Percentiles rank a stretch among this genome's conserved stretches.
Conservation (phyloP, 768 basidiomycete species). For the Trametes meyenii region DNA sequence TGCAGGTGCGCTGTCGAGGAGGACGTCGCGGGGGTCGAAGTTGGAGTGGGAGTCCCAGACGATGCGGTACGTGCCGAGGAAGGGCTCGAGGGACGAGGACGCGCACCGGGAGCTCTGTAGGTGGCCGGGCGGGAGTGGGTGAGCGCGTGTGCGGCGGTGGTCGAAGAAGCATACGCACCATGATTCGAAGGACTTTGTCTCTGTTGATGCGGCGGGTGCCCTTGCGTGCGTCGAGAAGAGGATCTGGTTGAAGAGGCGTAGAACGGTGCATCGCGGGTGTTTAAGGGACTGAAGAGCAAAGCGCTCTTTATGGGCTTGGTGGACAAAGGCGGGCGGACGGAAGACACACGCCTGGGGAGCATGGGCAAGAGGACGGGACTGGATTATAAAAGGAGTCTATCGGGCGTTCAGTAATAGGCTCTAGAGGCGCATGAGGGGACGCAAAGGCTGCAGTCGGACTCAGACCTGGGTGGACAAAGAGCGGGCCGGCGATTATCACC, state of each 20-base stretch:
- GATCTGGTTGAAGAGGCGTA: not conserved
- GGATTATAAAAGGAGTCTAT: not conserved
- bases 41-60: slow-evolving; percentile 23
- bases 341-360: not conserved
- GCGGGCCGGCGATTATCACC: not conserved
- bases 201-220: not conserved
- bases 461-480: slow-evolving; percentile 3
- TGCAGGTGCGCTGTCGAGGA: not conserved
- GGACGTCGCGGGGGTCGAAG: slow-evolving; percentile 16
- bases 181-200: not conserved
- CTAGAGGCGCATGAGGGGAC: slow-evolving; percentile 5
- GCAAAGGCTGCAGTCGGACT: not conserved
- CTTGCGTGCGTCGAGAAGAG: not conserved
- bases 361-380: slow-evolving; percentile 5
- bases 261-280: slow-evolving; percentile 2
- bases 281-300: slow-evolving; percentile 8
- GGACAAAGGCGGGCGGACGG: slow-evolving; percentile 1
- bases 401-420: slow-evolving; percentile 8
- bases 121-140: not conserved
- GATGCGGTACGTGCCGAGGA: slow-evolving; percentile 24
- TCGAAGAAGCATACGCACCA: not conserved
- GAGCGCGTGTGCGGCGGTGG: not conserved
- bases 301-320: slow-evolving; percentile 5
- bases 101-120: slow-evolving; percentile 8
- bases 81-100: slow-evolving; percentile 14